A percentile compares a stretch with the other conserved stretches of the same genome.
Evolutionary conservation across 139 green algal species (phyloP).

Genomic region (Zygnema circumcarinatum): DNA sequence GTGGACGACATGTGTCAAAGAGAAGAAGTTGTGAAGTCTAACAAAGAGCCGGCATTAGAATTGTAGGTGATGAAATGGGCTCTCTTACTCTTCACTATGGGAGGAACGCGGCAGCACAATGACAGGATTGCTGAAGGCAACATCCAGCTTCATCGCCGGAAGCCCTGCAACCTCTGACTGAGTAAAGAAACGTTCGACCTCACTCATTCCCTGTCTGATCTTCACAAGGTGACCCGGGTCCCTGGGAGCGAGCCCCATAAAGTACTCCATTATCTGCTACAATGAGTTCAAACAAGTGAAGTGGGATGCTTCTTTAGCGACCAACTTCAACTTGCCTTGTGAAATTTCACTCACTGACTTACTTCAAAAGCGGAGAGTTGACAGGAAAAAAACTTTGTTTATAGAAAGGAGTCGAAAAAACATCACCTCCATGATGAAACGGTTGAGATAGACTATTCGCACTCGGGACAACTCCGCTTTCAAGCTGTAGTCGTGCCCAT

Average conservation of each 20-base stretch:
- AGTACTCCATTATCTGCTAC: conserved; percentile 54
- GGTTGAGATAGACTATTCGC: conserved; percentile 85
- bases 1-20: too few species aligned
- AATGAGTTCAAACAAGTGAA: too few species aligned
- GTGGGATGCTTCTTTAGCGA: too few species aligned
- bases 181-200: conserved; percentile 22
- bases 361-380: too few species aligned
- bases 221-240: background rate
- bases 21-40: too few species aligned
- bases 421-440: conserved; percentile 77
- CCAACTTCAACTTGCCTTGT: too few species aligned
- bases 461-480: conserved; percentile 74
- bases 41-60: too few species aligned
- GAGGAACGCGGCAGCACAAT: background rate
- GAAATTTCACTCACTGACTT: too few species aligned
- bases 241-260: conserved; percentile 19
- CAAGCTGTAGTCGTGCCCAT: conserved; percentile 69
- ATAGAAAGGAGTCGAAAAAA: too few species aligned
- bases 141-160: conserved; percentile 17
- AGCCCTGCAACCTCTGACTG: conserved; percentile 9
- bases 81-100: conserved; percentile 6
- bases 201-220: background rate
- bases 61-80: too few species aligned
- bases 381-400: too few species aligned
- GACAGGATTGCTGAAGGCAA: conserved; percentile 2